phyloP scores from a whole-genome alignment of 768 basidiomycete species.

The Chlorophyllum brunneum region DNA sequence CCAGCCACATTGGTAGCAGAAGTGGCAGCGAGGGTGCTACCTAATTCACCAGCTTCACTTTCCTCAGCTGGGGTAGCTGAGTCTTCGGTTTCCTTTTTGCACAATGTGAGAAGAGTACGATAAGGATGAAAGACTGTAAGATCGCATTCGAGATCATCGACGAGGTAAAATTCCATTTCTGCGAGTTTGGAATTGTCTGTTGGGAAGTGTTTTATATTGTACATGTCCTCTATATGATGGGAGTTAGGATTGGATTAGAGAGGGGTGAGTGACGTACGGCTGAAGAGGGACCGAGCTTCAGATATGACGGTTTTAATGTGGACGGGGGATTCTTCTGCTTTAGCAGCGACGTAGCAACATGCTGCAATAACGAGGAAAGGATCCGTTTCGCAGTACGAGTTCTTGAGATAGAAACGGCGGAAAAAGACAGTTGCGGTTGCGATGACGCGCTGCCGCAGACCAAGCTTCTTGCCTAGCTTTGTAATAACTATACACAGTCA shows the following conservation, averaged over 20 bases:
- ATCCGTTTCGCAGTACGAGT: conserved; percentile 93
- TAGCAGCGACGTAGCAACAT: conserved; percentile 94
- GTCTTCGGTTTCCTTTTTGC: conserved; percentile 47
- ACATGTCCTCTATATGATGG: conserved; percentile 51
- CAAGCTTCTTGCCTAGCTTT: conserved; percentile 80
- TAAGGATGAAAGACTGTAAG: conserved; percentile 94
- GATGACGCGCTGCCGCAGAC: conserved; percentile 84
- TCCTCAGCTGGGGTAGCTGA: conserved; percentile 36
- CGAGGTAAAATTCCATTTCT: conserved; percentile 99
- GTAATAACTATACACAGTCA: conserved; percentile 59
- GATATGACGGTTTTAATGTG: conserved; percentile 91
- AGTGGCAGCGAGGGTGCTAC: no score
- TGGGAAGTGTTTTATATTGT: conserved; percentile 75
- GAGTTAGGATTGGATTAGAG: not conserved
- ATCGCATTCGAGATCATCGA: conserved; percentile 79
- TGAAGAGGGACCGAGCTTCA: conserved; percentile 78
- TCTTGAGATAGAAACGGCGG: conserved; percentile 95
- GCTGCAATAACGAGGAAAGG: conserved; percentile 90
- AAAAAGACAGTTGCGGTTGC: conserved; percentile 96
- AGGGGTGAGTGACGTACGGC: conserved; percentile 40
- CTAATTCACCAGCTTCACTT: conserved; percentile 54
- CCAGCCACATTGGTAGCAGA: not conserved
- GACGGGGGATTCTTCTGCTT: conserved; percentile 93
- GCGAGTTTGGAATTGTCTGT: conserved; percentile 89
- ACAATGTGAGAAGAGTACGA: conserved; percentile 77